Evolutionary conservation across 2,329 filamentous ascomycete genomes (phyloP).

Genomic region (Ophiostoma tasmaniense): DNA sequence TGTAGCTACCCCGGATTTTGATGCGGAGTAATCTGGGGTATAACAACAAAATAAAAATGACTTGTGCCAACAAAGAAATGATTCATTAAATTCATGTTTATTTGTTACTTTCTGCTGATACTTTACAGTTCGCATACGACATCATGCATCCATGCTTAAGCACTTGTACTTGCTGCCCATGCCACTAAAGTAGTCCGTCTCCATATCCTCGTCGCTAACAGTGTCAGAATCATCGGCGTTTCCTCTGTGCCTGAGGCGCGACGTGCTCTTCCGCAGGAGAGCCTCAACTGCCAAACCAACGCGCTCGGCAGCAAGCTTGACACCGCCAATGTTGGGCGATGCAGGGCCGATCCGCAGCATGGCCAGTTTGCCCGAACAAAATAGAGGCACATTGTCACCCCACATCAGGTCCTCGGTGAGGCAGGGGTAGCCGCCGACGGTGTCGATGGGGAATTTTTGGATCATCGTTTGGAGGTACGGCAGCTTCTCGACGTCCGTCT

Average conservation of each 20-base stretch:
- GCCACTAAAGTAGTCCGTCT: constrained; percentile 15
- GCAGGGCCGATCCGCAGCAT: constrained; percentile 20
- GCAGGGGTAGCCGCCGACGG: constrained; percentile 59
- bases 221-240: constrained; percentile 5
- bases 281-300: constrained; percentile 17
- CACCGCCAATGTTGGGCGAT: constrained; percentile 20
- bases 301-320: constrained; percentile 19
- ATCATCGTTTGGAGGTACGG: constrained; percentile 54
- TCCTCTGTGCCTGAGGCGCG: background rate
- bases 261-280: background rate
- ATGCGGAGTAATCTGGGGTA: background rate
- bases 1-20: background rate
- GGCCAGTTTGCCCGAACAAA: constrained; percentile 20
- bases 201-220: background rate
- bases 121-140: background rate
- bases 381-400: constrained; percentile 57
- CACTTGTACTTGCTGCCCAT: constrained; percentile 19
- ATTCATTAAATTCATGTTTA: background rate
- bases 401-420: constrained; percentile 71
- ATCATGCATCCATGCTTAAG: background rate
- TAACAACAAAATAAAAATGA: background rate
- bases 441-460: constrained; percentile 51
- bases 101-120: background rate
- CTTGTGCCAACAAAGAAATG: background rate
- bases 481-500: constrained; percentile 52